Base-by-base conservation (phyloP, 2,329 filamentous ascomycete species). In the Aspergillus novofumigatus region DNA sequence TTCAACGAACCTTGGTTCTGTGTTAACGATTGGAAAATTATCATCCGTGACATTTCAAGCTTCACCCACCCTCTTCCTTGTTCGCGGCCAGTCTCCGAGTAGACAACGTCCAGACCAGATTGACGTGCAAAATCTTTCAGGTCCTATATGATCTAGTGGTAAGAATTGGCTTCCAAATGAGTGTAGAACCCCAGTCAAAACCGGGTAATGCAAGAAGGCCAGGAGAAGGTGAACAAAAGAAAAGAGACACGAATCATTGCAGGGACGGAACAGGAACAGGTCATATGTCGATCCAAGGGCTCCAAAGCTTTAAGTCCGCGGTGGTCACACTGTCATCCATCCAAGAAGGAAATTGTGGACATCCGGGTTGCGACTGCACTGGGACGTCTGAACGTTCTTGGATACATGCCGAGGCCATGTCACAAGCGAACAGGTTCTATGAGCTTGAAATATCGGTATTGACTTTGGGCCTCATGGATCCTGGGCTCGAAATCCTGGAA, bases 61-160 rank as follows among this genome's bases (percentile, higher is more conserved):
- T 59, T 50, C 59, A 81, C 89, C 78, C 78, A 96, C 92, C 93
- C 93, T 85, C 90, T 91, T 65, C 92, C 91, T 74, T 95, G 89
- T 73, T 96, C 92, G 70, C 93, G 92, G 68, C 88, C 89, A 59
- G 95, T 95, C 80, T 99, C 94, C 64, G 92, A 97, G 76, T 96
- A 99, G 70, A 99, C 94, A 65, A 99, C 94, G 75, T 97, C 94
- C 77, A 96, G 85, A 77, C 92, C 92, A 76, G 93, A 95, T 77
- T 95, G 91, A 74, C 94, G 92, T 62, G 94, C 94, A 79, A 99
- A 99, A 77, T 99, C 94, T 90, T 99, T 99, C 54, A 99, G 87
- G 78, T 99, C 94, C 94, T 99, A 92, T 80, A 87, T 81, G 86
- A 83, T 83, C 78, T 85, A 84, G 85, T 52, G 66, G 84, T 83